Percentiles rank a stretch among this genome's conserved stretches.
Conservation (phyloP, 1,284 basidiomycete species). For the Lentinus polychrous region DNA sequence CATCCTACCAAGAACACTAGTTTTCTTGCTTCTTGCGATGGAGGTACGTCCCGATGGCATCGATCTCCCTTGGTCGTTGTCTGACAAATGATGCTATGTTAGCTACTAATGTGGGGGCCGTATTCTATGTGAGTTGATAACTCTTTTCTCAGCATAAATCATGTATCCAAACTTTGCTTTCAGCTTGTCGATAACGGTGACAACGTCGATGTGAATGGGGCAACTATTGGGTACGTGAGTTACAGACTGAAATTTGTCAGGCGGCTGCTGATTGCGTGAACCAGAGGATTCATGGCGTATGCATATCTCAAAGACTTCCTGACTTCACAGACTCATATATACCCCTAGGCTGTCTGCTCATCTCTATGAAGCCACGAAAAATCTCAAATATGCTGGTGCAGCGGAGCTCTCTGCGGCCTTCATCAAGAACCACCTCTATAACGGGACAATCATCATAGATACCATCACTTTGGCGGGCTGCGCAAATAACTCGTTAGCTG, state of each 20-base stretch:
- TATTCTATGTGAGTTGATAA: constrained; percentile 4
- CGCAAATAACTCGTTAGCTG: neutral
- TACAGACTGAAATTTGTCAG: neutral
- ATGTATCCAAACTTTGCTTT: neutral
- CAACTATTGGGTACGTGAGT: neutral
- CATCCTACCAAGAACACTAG: neutral
- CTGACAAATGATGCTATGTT: neutral
- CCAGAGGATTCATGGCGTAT: constrained; percentile 2
- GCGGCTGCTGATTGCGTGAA: neutral
- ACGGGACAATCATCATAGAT: constrained; percentile 4
- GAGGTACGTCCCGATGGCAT: constrained; percentile 1
- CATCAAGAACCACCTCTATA: constrained; percentile 4
- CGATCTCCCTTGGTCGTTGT: neutral
- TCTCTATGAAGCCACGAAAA: constrained; percentile 5
- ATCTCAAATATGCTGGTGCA: neutral
- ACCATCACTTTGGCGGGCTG: constrained; percentile 1
- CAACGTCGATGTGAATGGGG: constrained; percentile 1
- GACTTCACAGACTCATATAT: neutral
- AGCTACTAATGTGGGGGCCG: constrained; percentile 2
- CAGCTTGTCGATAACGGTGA: neutral
- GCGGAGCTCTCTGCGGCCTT: constrained; percentile 7
- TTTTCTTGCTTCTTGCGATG: neutral
- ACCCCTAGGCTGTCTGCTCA: constrained; percentile 7
- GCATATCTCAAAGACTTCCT: neutral
- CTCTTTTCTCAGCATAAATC: neutral